Evolutionary conservation across 2,329 filamentous ascomycete genomes (phyloP).

Genomic region (Grosmannia huntii): DNA sequence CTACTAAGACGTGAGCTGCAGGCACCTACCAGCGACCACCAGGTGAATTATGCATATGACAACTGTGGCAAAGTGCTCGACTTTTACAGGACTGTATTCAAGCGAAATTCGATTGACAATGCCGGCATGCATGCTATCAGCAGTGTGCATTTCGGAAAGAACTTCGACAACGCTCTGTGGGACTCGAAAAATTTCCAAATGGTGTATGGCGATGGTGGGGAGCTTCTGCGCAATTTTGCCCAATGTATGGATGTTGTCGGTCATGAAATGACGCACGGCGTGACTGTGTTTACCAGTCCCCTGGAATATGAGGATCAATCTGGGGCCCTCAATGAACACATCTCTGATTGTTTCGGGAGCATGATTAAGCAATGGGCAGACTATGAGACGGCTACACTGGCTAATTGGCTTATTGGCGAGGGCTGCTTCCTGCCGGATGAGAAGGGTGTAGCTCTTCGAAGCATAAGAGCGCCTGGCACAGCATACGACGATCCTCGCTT

Average conservation of each 20-base stretch:
- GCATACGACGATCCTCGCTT: conserved; percentile 40
- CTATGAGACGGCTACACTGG: conserved; percentile 28
- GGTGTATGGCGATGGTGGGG: conserved; percentile 43
- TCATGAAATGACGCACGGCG: conserved; percentile 43
- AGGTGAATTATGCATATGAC: conserved; percentile 35
- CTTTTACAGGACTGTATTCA: conserved; percentile 36
- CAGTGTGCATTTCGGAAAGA: conserved; percentile 37
- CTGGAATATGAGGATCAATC: conserved; percentile 38
- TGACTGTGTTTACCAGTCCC: conserved; percentile 36
- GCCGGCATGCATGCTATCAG: conserved; percentile 34
- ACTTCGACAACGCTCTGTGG: conserved; percentile 43
- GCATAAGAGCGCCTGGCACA: conserved; percentile 40
- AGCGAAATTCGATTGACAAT: conserved; percentile 40
- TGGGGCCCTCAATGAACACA: conserved; percentile 43
- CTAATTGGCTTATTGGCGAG: conserved; percentile 44
- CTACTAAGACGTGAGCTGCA: conserved; percentile 31
- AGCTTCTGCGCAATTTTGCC: conserved; percentile 38
- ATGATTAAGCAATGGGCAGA: conserved; percentile 43
- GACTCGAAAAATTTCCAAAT: conserved; percentile 34
- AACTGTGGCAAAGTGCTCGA: conserved; percentile 35
- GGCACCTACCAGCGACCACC: conserved; percentile 24
- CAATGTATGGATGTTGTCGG: conserved; percentile 42
- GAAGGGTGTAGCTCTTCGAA: conserved; percentile 38
- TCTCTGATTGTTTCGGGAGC: conserved; percentile 43
- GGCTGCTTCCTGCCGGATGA: conserved; percentile 36